A percentile compares a stretch with the other conserved stretches of the same genome.
Conservation (phyloP, 768 basidiomycete genomes). For the Guyanaporus albipodus region DNA sequence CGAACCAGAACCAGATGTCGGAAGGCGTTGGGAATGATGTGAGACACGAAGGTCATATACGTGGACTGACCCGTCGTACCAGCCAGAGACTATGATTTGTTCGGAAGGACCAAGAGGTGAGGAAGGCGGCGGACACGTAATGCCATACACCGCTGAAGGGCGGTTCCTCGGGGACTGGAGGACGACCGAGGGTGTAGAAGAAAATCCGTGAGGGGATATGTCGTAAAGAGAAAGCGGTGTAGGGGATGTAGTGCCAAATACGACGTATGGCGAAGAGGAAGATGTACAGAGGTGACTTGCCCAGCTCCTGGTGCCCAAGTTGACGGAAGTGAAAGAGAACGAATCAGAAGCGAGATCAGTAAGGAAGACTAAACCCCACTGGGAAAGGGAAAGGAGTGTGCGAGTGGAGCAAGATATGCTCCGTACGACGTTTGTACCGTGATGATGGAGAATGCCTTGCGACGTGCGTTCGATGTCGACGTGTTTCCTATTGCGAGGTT, state of each 20-base stretch:
- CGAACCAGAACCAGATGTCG: background rate
- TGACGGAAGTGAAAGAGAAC: constrained; percentile 29
- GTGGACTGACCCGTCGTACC: constrained; percentile 75
- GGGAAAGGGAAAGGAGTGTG: constrained; percentile 54
- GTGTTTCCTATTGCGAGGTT: constrained; percentile 3
- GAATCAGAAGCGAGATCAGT: constrained; percentile 25
- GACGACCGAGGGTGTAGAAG: constrained; percentile 43
- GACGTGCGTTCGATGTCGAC: constrained; percentile 21
- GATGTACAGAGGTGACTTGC: constrained; percentile 50
- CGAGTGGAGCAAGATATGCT: constrained; percentile 46
- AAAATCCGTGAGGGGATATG: constrained; percentile 46
- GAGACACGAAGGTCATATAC: constrained; percentile 70
- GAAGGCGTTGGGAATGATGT: constrained; percentile 13
- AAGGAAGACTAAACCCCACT: constrained; percentile 47
- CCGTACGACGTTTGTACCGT: constrained; percentile 50
- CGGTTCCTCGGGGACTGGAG: constrained; percentile 38
- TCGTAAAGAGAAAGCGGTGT: constrained; percentile 55
- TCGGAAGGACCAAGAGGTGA: constrained; percentile 70
- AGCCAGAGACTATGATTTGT: constrained; percentile 70
- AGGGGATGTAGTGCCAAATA: constrained; percentile 61
- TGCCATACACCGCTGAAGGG: constrained; percentile 67
- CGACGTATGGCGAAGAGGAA: constrained; percentile 55
- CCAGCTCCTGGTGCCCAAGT: constrained; percentile 60
- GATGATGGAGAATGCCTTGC: constrained; percentile 28
- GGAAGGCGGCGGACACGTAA: constrained; percentile 55